These are phyloP conservation scores for Inosperma sp. DNA, from an alignment of 768 basidiomycete species.

Conservation along the genomic window DNA sequence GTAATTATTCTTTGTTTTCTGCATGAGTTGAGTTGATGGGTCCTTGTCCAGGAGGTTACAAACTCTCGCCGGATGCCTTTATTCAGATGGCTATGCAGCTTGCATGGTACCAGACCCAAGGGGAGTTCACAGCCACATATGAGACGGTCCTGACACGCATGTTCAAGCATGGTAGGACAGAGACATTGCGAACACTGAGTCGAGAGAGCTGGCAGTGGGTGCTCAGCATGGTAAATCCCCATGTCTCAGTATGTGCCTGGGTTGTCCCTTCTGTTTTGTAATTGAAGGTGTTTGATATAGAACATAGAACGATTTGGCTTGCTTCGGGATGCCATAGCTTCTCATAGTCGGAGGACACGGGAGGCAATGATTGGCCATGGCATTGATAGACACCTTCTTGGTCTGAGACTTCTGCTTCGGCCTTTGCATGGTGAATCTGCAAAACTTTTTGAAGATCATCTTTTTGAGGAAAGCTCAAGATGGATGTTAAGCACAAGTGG, in stretches of 20 bases:
- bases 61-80: slow-evolving; percentile 71
- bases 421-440: slow-evolving; percentile 51
- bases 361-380: slow-evolving; percentile 79
- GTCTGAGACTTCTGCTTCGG: slow-evolving; percentile 62
- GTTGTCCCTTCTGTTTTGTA: background rate
- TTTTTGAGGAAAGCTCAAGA: slow-evolving; percentile 67
- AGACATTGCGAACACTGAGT: slow-evolving; percentile 77
- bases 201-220: slow-evolving; percentile 74
- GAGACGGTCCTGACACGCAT: slow-evolving; percentile 88
- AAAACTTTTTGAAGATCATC: slow-evolving; percentile 68
- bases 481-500: slow-evolving; percentile 93
- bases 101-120: slow-evolving; percentile 80
- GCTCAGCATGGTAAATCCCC: slow-evolving; percentile 61
- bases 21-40: background rate
- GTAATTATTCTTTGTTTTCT: slow-evolving; percentile 17
- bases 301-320: slow-evolving; percentile 38
- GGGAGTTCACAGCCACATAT: slow-evolving; percentile 81
- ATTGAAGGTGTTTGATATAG: slow-evolving; percentile 16
- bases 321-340: slow-evolving; percentile 62
- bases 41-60: slow-evolving; percentile 25
- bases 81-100: slow-evolving; percentile 90
- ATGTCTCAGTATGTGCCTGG: slow-evolving; percentile 38
- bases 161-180: slow-evolving; percentile 85
- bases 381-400: slow-evolving; percentile 89
- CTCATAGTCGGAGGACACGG: slow-evolving; percentile 68